Base-by-base conservation (phyloP, 2,329 filamentous ascomycete genomes). In the Gaeumannomyces sp. region DNA sequence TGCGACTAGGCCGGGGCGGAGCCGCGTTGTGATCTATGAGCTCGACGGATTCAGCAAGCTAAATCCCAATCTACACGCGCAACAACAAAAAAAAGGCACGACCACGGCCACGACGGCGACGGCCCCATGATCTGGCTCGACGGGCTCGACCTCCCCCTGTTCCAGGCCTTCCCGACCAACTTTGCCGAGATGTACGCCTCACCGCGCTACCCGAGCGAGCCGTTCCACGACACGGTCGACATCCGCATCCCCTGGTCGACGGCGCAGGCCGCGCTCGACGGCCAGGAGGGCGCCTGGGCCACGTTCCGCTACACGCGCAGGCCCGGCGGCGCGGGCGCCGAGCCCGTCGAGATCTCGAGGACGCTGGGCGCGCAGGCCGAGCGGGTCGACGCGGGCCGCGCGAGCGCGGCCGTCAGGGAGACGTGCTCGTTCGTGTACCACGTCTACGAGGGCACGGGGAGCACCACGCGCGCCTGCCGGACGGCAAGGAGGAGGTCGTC, bases 101-200 rank as follows among this genome's bases (percentile, higher is more conserved):
- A 86, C 66, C 84, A 87, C 65, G 84, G 84, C 3, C 86, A 86
- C 61, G 83, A 86, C 65, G 80, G 83, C 11, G 74, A 76, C 1
- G 76, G 76, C 1, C 82, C 83, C 0, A 81, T 85, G 71, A 80
- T 87, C 33, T 87, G 84, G 84, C 74, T 87, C 1, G 84, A 86
- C 69, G 81, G 79, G 4, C 71, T 87, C 1, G 81, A 86, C 71
- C 70, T 86, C 1, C 83, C 84, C 0, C 73, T 78, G 3, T 85
- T 83, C 69, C 73, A 75, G 1, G 79, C 80, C 66, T 79, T 80
- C 3, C 81, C 80, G 0, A 80, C 84, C 0, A 79, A 86, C 68
- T 85, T 86, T 67, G 81, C 82, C 1, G 77, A 86, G 71, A 78
- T 82, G 62, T 85, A 79, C 63, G 67, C 16, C 45, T 28, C 29